A percentile compares a stretch with the other conserved stretches of the same genome.
Evolutionary conservation across 2,329 filamentous ascomycete species (phyloP).

Genomic region (Leptographium lundbergii): DNA sequence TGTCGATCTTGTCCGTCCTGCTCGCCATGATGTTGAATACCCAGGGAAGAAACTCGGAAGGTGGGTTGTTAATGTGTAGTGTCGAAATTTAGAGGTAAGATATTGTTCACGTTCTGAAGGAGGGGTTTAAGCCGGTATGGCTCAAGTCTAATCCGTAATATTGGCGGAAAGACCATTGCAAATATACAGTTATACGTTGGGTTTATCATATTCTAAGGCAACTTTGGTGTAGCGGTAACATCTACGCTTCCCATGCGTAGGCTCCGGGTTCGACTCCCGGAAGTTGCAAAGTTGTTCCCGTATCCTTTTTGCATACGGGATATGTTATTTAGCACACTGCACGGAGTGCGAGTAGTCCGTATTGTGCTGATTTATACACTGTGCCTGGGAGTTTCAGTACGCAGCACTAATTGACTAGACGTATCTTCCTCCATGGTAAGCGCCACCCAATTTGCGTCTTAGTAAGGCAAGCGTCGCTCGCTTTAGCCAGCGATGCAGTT

Average conservation of each 20-base stretch:
- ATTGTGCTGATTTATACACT: too few species aligned
- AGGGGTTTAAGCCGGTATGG: background rate
- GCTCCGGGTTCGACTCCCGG: conserved; percentile 19
- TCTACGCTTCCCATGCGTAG: conserved; percentile 18
- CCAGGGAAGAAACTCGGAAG: background rate
- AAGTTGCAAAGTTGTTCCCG: conserved; percentile 12
- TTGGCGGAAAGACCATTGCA: too few species aligned
- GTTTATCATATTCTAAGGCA: conserved; percentile 3
- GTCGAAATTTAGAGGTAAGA: background rate
- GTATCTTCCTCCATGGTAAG: too few species aligned
- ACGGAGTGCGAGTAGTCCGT: background rate
- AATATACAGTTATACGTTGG: too few species aligned
- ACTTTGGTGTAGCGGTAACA: conserved; percentile 19
- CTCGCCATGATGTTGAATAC: conserved; percentile 15
- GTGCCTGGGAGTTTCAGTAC: too few species aligned
- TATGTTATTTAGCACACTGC: too few species aligned
- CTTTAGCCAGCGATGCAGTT: too few species aligned
- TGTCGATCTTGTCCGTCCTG: conserved; percentile 35
- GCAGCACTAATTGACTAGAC: too few species aligned
- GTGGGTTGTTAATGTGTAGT: background rate
- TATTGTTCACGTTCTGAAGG: background rate
- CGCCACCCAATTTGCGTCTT: too few species aligned
- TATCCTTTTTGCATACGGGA: conserved; percentile 5
- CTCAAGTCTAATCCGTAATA: too few species aligned
- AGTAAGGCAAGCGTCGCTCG: too few species aligned